Percentiles rank a stretch among this genome's conserved stretches.
Evolutionary conservation across 129 eudicot species (phyloP).

Genomic region (Dittrichia graveolens): DNA sequence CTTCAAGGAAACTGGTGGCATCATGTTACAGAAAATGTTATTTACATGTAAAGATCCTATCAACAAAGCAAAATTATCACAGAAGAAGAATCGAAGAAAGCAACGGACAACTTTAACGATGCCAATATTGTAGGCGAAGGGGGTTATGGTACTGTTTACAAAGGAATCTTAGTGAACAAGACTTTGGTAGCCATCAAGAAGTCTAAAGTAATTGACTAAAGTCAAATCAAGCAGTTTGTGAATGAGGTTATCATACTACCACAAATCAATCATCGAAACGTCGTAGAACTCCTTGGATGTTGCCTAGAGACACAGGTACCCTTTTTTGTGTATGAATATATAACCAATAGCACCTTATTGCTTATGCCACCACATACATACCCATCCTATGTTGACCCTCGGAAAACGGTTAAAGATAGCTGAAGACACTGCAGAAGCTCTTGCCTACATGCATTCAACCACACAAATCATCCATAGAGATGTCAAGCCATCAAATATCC

Average conservation of each 20-base stretch:
- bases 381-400: too few species aligned
- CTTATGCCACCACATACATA: too few species aligned
- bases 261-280: constrained; percentile 29
- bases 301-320: constrained; percentile 26
- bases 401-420: too few species aligned
- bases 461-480: not conserved
- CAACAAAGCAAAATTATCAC: constrained; percentile 25
- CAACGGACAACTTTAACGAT: constrained; percentile 17
- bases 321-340: too few species aligned
- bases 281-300: constrained; percentile 29
- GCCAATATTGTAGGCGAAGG: constrained; percentile 26
- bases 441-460: too few species aligned
- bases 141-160: constrained; percentile 27
- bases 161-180: constrained; percentile 26
- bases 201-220: constrained; percentile 28
- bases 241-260: constrained; percentile 30
- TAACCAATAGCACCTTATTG: too few species aligned
- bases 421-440: too few species aligned
- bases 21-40: constrained; percentile 29
- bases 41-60: constrained; percentile 8
- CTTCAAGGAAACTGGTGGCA: constrained; percentile 20
- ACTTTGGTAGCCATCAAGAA: constrained; percentile 26
- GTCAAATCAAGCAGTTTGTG: constrained; percentile 31
- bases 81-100: constrained; percentile 28
- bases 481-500: constrained; percentile 27